phyloP scores from a whole-genome alignment of 176 grass and related monocot genomes.

The Poa annua region DNA sequence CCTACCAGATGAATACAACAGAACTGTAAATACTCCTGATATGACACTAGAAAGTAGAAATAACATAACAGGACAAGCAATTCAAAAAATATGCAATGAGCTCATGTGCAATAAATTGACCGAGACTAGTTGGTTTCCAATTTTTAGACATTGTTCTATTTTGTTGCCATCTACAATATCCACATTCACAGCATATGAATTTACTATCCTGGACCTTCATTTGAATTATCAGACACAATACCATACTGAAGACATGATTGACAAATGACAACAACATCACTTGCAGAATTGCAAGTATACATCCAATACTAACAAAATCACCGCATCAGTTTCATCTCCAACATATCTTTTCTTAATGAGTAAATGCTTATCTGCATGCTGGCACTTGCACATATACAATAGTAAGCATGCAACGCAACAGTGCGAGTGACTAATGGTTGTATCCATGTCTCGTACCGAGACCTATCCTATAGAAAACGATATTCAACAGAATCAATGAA shows the following conservation, averaged over 20 bases:
- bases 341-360: neutral
- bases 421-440: neutral
- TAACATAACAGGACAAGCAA: neutral
- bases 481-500: neutral
- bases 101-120: neutral
- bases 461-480: neutral
- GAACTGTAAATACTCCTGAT: neutral
- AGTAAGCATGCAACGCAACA: neutral
- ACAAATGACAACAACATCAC: neutral
- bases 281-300: neutral
- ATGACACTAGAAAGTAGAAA: neutral
- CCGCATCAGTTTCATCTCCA: constrained; percentile 7
- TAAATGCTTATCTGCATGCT: neutral
- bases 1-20: neutral
- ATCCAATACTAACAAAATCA: neutral
- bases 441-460: neutral
- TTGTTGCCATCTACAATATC: neutral
- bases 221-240: neutral
- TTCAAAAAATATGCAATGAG: neutral
- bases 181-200: neutral
- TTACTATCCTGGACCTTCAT: neutral
- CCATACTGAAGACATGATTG: constrained; percentile 22
- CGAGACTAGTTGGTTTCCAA: neutral
- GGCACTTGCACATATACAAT: neutral
- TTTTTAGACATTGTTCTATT: neutral